Conservation (phyloP, 202 grass and related monocot genomes). For the Schoenoplectus tabernaemontani region DNA sequence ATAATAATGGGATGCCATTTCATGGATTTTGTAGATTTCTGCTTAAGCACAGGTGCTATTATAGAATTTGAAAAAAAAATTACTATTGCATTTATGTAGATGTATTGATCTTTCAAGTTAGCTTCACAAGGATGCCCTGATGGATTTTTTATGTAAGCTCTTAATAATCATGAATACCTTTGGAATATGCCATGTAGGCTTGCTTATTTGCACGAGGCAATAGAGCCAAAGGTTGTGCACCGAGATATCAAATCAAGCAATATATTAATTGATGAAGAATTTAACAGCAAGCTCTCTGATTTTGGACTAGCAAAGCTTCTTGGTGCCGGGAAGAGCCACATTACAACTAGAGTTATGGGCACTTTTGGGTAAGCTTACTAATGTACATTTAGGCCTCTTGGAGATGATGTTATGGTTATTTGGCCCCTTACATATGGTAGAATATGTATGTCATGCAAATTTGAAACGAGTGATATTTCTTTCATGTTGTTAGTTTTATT, state of each 20-base stretch:
- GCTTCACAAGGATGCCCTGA: not conserved
- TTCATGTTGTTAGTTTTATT: not conserved
- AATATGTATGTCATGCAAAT: not conserved
- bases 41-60: not conserved
- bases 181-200: conserved; percentile 30
- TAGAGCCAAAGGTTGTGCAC: conserved; percentile 83
- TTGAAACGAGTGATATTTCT: not conserved
- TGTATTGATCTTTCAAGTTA: not conserved
- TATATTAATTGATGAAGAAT: conserved; percentile 77
- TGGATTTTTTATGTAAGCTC: not conserved
- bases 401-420: not conserved
- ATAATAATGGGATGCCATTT: not conserved
- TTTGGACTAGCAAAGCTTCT: conserved; percentile 73
- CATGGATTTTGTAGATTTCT: not conserved
- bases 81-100: not conserved
- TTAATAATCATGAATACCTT: not conserved
- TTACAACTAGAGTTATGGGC: conserved; percentile 80
- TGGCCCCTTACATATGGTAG: not conserved
- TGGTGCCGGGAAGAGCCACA: conserved; percentile 65
- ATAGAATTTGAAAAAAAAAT: not conserved
- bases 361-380: conserved; percentile 58
- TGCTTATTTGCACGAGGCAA: conserved; percentile 81
- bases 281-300: conserved; percentile 74
- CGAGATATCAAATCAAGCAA: conserved; percentile 84
- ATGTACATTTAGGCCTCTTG: not conserved